Percentiles rank a stretch among this genome's conserved stretches.
Evolutionary conservation across 140 eudicot species (phyloP).

Genomic region (Senecio squalidus): DNA sequence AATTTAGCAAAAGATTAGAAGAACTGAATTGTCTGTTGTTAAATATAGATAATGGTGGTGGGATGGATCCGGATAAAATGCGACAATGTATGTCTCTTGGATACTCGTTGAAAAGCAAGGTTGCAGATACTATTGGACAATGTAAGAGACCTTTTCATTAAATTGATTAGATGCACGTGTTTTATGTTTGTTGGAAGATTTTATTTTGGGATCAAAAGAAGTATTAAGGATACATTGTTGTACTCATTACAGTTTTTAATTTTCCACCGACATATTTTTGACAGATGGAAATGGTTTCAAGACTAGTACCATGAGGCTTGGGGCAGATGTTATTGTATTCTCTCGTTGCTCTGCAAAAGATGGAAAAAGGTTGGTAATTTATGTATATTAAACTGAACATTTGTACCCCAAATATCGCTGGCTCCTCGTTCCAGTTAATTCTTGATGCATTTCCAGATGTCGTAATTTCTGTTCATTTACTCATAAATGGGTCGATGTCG

Average conservation of each 20-base stretch:
- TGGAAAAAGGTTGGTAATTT: slow-evolving; percentile 51
- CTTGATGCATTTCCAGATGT: not conserved
- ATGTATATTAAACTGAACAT: too few relatives aligned
- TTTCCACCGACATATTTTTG: slow-evolving; percentile 13
- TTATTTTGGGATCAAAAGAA: not conserved
- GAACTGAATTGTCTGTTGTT: too few relatives aligned
- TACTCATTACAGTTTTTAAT: not conserved
- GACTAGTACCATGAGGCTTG: slow-evolving; percentile 99
- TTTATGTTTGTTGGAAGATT: not conserved
- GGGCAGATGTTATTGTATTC: slow-evolving; percentile 95
- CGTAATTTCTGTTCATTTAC: too few relatives aligned
- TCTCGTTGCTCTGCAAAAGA: slow-evolving; percentile 53
- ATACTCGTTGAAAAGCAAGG: slow-evolving; percentile 82
- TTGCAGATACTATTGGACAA: slow-evolving; percentile 83
- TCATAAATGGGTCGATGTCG: too few relatives aligned
- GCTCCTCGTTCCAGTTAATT: not conserved
- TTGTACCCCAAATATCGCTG: not conserved
- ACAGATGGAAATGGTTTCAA: slow-evolving; percentile 95
- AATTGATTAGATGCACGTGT: not conserved
- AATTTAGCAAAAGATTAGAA: too few relatives aligned
- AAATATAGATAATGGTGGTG: slow-evolving; percentile 86
- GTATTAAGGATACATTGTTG: too few relatives aligned
- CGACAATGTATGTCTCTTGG: slow-evolving; percentile 98
- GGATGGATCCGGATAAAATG: slow-evolving; percentile 89
- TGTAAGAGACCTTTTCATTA: slow-evolving; percentile 36